These are phyloP conservation scores for Penicillium diatomitis DNA, from an alignment of 495 filamentous ascomycete species.

Conservation along the genomic window DNA sequence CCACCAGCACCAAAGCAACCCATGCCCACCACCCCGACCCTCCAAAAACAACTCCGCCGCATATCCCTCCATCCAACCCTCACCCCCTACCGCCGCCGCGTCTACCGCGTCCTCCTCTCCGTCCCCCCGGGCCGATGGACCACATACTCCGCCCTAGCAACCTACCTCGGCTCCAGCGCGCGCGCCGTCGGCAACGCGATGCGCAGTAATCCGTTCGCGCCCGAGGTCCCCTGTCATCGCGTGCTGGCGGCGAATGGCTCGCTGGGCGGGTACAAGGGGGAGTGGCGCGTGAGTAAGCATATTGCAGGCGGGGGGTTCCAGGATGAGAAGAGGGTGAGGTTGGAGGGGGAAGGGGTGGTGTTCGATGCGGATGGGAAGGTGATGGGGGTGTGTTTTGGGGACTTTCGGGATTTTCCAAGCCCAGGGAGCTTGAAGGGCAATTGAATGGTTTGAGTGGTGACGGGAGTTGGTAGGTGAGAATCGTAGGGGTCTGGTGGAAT, in stretches of 20 bases:
- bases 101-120: slow-evolving; percentile 58
- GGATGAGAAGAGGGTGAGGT: slow-evolving; percentile 21
- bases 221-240: slow-evolving; percentile 45
- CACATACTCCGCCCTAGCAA: slow-evolving; percentile 63
- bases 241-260: slow-evolving; percentile 25
- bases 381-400: slow-evolving; percentile 18
- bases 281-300: slow-evolving; percentile 16
- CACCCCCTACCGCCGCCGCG: slow-evolving; percentile 47
- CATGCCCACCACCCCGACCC: slow-evolving; percentile 4
- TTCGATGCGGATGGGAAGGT: slow-evolving; percentile 24
- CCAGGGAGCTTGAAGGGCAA: slow-evolving; percentile 1
- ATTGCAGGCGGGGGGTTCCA: slow-evolving; percentile 15
- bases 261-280: slow-evolving; percentile 28
- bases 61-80: slow-evolving; percentile 33
- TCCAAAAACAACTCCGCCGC: slow-evolving; percentile 20
- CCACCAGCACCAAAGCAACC: slow-evolving; percentile 6
- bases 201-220: slow-evolving; percentile 61
- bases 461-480: not conserved
- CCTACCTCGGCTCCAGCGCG: slow-evolving; percentile 58
- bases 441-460: not conserved
- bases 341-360: slow-evolving; percentile 22
- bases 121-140: slow-evolving; percentile 63
- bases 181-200: slow-evolving; percentile 74
- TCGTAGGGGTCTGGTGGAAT: not conserved
- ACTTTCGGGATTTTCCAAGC: slow-evolving; percentile 18